Conservation (phyloP, 257 asterid species). For the Datura wrightii region DNA sequence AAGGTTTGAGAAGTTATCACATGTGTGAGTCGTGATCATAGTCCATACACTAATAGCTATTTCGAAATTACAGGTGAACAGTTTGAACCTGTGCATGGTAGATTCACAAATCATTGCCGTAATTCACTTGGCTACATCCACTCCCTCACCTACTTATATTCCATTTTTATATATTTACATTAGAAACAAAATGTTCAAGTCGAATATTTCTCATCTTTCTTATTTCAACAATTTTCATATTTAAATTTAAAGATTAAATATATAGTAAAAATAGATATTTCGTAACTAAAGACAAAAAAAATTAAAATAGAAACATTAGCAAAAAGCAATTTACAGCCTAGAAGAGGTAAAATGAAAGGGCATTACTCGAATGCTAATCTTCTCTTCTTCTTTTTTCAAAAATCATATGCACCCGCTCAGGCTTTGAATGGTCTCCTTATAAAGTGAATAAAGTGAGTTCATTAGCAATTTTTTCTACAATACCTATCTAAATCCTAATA, state of each 20-base stretch:
- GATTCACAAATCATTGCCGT: neutral
- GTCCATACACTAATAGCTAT: neutral
- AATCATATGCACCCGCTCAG: neutral
- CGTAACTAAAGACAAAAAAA: neutral
- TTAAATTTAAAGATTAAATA: neutral
- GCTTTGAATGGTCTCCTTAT: neutral
- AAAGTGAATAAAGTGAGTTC: constrained; percentile 1
- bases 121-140: neutral
- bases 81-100: neutral
- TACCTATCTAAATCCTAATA: neutral
- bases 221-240: neutral
- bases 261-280: neutral
- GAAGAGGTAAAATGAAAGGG: neutral
- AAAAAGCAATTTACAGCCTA: neutral
- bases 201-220: neutral
- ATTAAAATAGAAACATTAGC: neutral
- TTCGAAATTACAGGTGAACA: neutral
- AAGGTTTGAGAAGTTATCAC: neutral
- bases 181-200: neutral
- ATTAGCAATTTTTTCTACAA: neutral
- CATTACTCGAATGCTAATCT: constrained; percentile 21
- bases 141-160: neutral
- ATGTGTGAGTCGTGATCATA: constrained; percentile 4
- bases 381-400: neutral
- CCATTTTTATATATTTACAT: neutral